Percentiles rank a stretch among this genome's conserved stretches.
Evolutionary conservation across 1,284 basidiomycete species (phyloP).

Genomic region (Austroboletus novae-zelandiae): DNA sequence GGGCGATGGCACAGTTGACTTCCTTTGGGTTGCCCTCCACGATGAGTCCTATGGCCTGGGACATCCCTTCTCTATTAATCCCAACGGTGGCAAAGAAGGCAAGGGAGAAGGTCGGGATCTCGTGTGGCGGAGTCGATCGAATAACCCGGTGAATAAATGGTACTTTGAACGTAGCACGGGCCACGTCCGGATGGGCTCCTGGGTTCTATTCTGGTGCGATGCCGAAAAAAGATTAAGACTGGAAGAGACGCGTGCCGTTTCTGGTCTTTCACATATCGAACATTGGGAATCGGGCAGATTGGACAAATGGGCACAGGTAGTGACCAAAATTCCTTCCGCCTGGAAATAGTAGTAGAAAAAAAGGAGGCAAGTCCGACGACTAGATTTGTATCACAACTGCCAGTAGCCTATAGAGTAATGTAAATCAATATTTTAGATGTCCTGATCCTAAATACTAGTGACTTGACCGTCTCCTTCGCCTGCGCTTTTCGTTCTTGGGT

Average conservation of each 20-base stretch:
- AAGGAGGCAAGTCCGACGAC: not conserved
- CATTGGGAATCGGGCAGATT: conserved; percentile 81
- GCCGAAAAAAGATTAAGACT: conserved; percentile 80
- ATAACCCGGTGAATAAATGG: conserved; percentile 99
- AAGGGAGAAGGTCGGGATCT: conserved; percentile 90
- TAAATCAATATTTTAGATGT: not conserved
- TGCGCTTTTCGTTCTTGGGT: conserved; percentile 31
- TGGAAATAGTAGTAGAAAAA: conserved; percentile 51
- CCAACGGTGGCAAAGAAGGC: conserved; percentile 89
- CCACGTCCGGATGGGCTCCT: conserved; percentile 79
- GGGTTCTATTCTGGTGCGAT: conserved; percentile 99
- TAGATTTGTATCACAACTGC: conserved; percentile 14
- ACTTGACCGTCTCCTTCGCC: conserved; percentile 29
- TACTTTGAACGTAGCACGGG: conserved; percentile 97
- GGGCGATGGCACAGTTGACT: conserved; percentile 98
- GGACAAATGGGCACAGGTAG: conserved; percentile 69
- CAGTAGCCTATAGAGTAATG: not conserved
- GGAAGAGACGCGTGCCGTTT: conserved; percentile 60
- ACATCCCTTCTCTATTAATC: conserved; percentile 90
- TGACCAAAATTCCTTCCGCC: conserved; percentile 76
- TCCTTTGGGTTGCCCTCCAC: conserved; percentile 97
- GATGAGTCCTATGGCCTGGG: conserved; percentile 98
- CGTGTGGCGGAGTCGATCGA: conserved; percentile 89
- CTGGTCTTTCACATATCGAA: conserved; percentile 73
- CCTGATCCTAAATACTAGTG: conserved; percentile 9